Evolutionary conservation across 768 basidiomycete species (phyloP).

Genomic region (Pisolithus microcarpus): DNA sequence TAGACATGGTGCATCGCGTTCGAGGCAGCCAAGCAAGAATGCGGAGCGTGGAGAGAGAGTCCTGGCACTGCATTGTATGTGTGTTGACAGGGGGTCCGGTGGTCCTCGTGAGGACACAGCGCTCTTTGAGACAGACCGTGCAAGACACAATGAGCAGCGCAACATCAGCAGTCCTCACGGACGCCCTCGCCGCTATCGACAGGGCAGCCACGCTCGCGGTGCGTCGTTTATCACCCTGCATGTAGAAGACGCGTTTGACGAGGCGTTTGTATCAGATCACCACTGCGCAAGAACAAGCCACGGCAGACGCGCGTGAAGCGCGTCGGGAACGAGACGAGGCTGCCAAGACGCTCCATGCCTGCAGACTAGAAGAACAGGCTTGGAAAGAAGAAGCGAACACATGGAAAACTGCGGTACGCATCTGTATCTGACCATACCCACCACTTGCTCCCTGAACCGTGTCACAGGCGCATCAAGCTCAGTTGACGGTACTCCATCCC

Average conservation of each 20-base stretch:
- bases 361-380: constrained; percentile 39
- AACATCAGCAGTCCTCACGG: constrained; percentile 32
- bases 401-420: constrained; percentile 45
- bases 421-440: constrained; percentile 7
- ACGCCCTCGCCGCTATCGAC: constrained; percentile 36
- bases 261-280: constrained; percentile 35
- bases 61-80: too few species aligned
- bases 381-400: constrained; percentile 38
- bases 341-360: constrained; percentile 37
- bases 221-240: constrained; percentile 8
- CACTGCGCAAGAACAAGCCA: constrained; percentile 47
- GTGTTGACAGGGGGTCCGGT: too few species aligned
- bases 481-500: constrained; percentile 38
- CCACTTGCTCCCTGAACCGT: constrained; percentile 4
- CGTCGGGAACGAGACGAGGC: constrained; percentile 45
- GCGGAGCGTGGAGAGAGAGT: too few species aligned
- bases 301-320: constrained; percentile 40
- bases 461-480: constrained; percentile 46
- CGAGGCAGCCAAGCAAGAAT: too few species aligned
- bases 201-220: constrained; percentile 37
- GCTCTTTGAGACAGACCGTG: too few species aligned
- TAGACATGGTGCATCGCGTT: too few species aligned
- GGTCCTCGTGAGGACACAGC: too few species aligned
- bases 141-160: constrained; percentile 22
- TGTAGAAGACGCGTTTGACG: neutral